Evolutionary conservation across 169 alveolate species (phyloP).

Genomic region (Plasmodium cynomolgi): DNA sequence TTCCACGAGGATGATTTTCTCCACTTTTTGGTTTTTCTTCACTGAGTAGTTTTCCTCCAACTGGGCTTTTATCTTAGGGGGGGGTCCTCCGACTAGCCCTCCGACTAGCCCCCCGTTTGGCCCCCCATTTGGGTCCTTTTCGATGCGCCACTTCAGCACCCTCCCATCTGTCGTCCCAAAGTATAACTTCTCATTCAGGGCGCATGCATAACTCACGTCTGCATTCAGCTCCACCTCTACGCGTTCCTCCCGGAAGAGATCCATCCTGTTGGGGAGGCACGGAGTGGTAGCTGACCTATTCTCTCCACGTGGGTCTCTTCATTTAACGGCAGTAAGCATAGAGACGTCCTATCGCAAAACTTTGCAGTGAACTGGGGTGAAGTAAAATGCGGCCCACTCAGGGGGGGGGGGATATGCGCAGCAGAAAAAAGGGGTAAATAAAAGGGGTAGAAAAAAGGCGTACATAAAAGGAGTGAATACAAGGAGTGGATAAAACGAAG

Average conservation of each 20-base stretch:
- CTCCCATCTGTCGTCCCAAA: conserved; percentile 7
- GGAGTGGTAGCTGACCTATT: neutral
- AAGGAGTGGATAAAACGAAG: too few relatives aligned
- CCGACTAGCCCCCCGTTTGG: too few relatives aligned
- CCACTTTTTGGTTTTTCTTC: conserved; percentile 11
- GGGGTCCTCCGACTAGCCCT: too few relatives aligned
- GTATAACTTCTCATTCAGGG: neutral
- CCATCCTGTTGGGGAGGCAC: neutral
- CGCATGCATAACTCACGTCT: conserved; percentile 22
- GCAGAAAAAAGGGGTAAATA: too few relatives aligned
- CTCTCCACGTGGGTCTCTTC: neutral
- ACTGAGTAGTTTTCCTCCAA: neutral
- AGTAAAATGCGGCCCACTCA: neutral
- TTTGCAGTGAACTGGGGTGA: neutral
- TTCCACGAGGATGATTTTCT: conserved; percentile 27
- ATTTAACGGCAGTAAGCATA: neutral
- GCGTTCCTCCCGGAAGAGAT: conserved; percentile 19
- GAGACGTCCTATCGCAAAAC: neutral
- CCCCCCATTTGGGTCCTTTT: too few relatives aligned
- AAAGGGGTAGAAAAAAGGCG: neutral
- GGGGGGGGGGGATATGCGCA: too few relatives aligned
- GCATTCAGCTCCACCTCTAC: neutral
- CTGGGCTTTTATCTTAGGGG: neutral
- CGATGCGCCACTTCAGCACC: neutral
- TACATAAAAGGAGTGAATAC: too few relatives aligned